Conservation (phyloP, 345 rosid genomes). For the Linum trigynum region DNA sequence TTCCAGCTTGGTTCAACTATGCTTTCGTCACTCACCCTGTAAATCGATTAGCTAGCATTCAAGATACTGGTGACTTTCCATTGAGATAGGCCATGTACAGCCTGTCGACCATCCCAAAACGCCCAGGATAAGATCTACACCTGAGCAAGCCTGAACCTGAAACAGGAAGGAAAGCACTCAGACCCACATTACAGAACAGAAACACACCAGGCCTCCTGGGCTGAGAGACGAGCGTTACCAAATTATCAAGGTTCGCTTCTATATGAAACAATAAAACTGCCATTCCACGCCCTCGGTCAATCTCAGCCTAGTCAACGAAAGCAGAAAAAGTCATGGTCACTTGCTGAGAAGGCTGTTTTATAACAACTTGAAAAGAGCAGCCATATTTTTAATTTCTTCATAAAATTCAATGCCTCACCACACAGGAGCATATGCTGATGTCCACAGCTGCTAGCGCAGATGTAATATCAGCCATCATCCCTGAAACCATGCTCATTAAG, state of each 20-base stretch:
- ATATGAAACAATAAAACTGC: conserved; percentile 86
- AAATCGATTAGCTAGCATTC: conserved; percentile 41
- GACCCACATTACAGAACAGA: background rate
- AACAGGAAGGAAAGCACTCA: conserved; percentile 11
- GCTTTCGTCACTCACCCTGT: background rate
- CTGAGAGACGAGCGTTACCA: conserved; percentile 38
- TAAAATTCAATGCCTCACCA: conserved; percentile 41
- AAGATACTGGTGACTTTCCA: conserved; percentile 35
- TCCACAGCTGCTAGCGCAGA: conserved; percentile 61
- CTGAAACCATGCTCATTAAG: conserved; percentile 27
- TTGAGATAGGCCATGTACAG: conserved; percentile 80
- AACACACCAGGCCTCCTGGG: background rate
- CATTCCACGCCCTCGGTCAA: conserved; percentile 82
- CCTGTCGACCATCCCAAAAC: conserved; percentile 92
- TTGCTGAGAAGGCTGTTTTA: background rate
- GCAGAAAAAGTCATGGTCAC: conserved; percentile 4
- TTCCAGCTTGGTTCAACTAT: conserved; percentile 21
- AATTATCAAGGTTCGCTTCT: conserved; percentile 58
- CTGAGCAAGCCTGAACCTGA: conserved; percentile 70
- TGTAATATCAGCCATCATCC: conserved; percentile 85
- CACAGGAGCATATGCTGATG: conserved; percentile 70
- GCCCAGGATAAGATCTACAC: conserved; percentile 69
- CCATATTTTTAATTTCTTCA: background rate
- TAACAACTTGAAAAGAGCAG: conserved; percentile 2
- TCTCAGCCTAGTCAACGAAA: conserved; percentile 54